Evolutionary conservation across 306 rosid species (phyloP).

Genomic region (Pterocarpus santalinus): DNA sequence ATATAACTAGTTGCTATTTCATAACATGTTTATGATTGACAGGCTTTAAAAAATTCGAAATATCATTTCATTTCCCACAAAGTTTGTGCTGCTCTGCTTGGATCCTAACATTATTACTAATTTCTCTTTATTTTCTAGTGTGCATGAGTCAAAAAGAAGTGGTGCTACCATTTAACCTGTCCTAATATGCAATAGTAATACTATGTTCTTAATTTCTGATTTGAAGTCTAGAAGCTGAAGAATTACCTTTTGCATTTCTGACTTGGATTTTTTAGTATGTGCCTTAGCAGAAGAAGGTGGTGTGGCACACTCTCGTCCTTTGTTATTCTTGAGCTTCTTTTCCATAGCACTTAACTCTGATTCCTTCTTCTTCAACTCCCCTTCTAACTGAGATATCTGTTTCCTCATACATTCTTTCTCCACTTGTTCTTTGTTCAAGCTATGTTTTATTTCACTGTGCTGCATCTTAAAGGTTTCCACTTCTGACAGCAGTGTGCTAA

Average conservation of each 20-base stretch:
- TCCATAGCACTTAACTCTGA: slow-evolving; percentile 56
- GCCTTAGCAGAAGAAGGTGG: slow-evolving; percentile 39
- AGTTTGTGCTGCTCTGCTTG: slow-evolving; percentile 1
- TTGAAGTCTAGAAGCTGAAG: slow-evolving; percentile 26
- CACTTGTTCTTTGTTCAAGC: slow-evolving; percentile 59
- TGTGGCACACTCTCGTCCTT: slow-evolving; percentile 46
- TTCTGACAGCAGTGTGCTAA: slow-evolving; percentile 60
- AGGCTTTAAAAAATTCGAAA: neutral
- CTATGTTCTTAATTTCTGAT: slow-evolving; percentile 26
- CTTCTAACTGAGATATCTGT: slow-evolving; percentile 65
- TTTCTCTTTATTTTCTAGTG: slow-evolving; percentile 7
- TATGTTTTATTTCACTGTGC: slow-evolving; percentile 57
- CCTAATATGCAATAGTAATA: neutral
- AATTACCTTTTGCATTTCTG: slow-evolving; percentile 62
- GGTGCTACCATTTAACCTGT: slow-evolving; percentile 29
- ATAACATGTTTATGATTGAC: too few relatives aligned
- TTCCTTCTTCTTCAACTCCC: slow-evolving; percentile 73
- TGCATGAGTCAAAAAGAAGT: neutral
- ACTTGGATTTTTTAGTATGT: slow-evolving; percentile 49
- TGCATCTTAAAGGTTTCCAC: slow-evolving; percentile 63
- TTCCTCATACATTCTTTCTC: slow-evolving; percentile 72
- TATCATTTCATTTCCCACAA: slow-evolving; percentile 3
- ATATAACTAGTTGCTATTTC: too few relatives aligned
- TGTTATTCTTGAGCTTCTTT: slow-evolving; percentile 65
- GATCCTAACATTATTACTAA: neutral